These are phyloP conservation scores for Neophaeococcomyces aloes DNA, from an alignment of 2,329 filamentous ascomycete species.

Conservation along the genomic window DNA sequence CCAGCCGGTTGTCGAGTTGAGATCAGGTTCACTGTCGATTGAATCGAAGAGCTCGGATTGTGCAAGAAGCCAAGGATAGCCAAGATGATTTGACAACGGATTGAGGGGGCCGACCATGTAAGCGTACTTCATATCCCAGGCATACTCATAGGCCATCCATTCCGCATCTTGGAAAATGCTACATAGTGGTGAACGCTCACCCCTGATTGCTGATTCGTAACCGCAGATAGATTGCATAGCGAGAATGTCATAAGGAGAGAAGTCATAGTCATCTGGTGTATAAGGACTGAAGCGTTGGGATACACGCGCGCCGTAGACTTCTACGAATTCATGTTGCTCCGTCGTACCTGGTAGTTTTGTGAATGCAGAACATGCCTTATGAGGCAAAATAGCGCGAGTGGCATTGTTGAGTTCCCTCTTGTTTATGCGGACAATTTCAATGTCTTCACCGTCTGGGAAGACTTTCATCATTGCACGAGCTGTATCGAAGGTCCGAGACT, in stretches of 20 bases:
- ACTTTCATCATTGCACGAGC: conserved; percentile 11
- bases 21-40: conserved; percentile 40
- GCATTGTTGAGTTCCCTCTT: conserved; percentile 13
- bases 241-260: conserved; percentile 44
- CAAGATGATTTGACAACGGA: conserved; percentile 45
- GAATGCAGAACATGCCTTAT: conserved; percentile 16
- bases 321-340: conserved; percentile 14
- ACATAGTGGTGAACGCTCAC: conserved; percentile 52
- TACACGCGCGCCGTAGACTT: conserved; percentile 9
- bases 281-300: conserved; percentile 11
- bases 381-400: conserved; percentile 13
- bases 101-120: conserved; percentile 49
- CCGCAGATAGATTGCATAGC: conserved; percentile 60
- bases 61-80: conserved; percentile 38
- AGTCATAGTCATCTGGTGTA: conserved; percentile 40
- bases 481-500: conserved; percentile 15
- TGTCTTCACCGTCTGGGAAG: conserved; percentile 12
- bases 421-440: conserved; percentile 14
- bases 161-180: conserved; percentile 52
- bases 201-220: conserved; percentile 59
- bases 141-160: conserved; percentile 54
- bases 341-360: conserved; percentile 13
- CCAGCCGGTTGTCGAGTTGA: conserved; percentile 39
- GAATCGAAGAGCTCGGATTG: conserved; percentile 36
- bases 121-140: conserved; percentile 58